Percentiles rank a stretch among this genome's conserved stretches.
Conservation (phyloP, 23 red algal genomes). For the Gracilaria gracilis region DNA sequence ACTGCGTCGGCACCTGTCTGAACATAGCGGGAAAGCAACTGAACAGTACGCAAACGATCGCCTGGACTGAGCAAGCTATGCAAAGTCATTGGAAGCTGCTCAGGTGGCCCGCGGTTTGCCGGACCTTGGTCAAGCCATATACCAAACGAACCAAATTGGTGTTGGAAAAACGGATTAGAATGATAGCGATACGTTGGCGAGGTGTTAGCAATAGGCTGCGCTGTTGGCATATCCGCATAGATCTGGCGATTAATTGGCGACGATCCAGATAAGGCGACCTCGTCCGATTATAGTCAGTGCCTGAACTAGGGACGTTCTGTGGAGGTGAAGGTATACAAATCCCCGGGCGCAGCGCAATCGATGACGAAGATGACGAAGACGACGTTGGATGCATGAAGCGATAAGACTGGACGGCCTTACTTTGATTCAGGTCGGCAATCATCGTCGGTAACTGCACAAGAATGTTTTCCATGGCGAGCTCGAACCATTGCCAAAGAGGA, state of each 20-base stretch:
- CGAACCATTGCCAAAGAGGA: conserved; percentile 90
- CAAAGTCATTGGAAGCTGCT: conserved; percentile 91
- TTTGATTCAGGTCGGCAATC: conserved; percentile 55
- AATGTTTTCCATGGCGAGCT: conserved; percentile 90
- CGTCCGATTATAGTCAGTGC: not conserved
- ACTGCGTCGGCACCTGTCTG: conserved; percentile 87
- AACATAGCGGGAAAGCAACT: conserved; percentile 88
- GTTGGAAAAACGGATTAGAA: conserved; percentile 81
- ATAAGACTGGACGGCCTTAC: not conserved
- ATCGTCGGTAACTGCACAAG: conserved; percentile 89
- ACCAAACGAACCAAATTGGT: conserved; percentile 93
- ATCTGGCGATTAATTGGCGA: not conserved
- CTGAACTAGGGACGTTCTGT: not conserved
- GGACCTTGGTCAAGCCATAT: conserved; percentile 92
- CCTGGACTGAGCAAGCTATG: conserved; percentile 86
- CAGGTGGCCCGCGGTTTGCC: conserved; percentile 80
- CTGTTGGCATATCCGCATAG: not conserved
- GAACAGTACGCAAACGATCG: conserved; percentile 81
- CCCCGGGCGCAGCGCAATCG: not conserved
- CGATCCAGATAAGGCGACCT: conserved; percentile 3
- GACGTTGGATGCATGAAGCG: conserved; percentile 23
- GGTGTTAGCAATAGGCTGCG: not conserved
- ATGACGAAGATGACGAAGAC: conserved; percentile 17
- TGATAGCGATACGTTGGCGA: conserved; percentile 21
- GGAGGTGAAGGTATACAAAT: not conserved